Conservation (phyloP, 352 stramenopile genomes). For the Phytopythium delawarense region DNA sequence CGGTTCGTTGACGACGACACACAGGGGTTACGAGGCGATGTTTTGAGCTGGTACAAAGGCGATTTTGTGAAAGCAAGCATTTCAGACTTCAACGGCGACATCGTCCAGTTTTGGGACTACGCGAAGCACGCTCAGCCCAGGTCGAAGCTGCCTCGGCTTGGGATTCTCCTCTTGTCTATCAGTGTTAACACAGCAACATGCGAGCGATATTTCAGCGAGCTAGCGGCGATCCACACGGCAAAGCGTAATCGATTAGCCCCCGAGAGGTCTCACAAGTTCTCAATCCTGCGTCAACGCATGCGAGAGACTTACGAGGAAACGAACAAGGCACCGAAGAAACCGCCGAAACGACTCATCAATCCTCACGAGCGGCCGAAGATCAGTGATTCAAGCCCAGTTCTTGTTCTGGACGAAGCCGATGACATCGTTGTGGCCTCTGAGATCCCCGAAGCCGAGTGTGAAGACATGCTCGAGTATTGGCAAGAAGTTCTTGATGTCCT, state of each 20-base stretch:
- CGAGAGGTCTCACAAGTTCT: not conserved
- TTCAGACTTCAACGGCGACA: too few relatives aligned
- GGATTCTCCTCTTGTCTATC: slow-evolving; percentile 10
- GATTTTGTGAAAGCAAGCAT: not conserved
- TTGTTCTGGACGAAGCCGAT: too few relatives aligned
- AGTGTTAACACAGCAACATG: slow-evolving; percentile 16
- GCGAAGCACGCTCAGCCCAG: not conserved
- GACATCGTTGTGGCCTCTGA: too few relatives aligned
- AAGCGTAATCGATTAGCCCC: slow-evolving; percentile 6
- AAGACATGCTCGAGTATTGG: too few relatives aligned
- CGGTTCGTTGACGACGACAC: not conserved
- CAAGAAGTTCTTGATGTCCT: too few relatives aligned
- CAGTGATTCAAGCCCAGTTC: too few relatives aligned
- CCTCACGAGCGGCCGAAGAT: too few relatives aligned
- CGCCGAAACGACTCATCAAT: too few relatives aligned
- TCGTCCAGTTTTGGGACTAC: not conserved
- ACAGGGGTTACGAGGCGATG: not conserved
- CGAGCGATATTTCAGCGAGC: slow-evolving; percentile 20
- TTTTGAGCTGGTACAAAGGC: not conserved
- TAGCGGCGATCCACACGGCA: slow-evolving; percentile 14
- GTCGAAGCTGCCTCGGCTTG: slow-evolving; percentile 12
- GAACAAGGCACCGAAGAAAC: too few relatives aligned
- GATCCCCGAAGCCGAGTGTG: too few relatives aligned
- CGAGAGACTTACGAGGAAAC: too few relatives aligned
- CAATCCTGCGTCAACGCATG: not conserved